Conservation (phyloP, 2,329 filamentous ascomycete genomes). For the Apiospora marii region DNA sequence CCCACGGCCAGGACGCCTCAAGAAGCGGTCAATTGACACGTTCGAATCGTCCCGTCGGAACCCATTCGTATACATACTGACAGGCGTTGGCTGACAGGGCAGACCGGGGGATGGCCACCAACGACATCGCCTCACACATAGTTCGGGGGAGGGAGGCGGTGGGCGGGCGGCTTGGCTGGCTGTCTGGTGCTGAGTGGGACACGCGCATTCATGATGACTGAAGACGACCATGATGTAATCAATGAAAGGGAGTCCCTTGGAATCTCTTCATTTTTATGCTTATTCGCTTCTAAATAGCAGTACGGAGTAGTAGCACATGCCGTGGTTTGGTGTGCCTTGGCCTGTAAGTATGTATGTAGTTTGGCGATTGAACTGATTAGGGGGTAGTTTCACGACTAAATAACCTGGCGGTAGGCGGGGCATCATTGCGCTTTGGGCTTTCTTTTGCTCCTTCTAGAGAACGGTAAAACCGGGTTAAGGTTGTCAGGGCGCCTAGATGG, state of each 20-base stretch:
- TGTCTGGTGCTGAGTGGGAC: slow-evolving; percentile 23
- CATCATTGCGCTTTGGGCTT: slow-evolving; percentile 17
- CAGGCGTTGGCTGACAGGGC: slow-evolving; percentile 14
- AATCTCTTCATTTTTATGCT: not conserved
- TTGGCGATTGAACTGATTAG: slow-evolving; percentile 11
- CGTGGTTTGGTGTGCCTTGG: not conserved
- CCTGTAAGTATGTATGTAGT: not conserved
- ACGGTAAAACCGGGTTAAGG: slow-evolving; percentile 16
- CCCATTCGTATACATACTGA: not conserved
- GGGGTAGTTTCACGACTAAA: slow-evolving; percentile 14
- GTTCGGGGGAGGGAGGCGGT: slow-evolving; percentile 1
- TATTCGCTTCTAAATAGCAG: not conserved
- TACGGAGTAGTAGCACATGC: slow-evolving; percentile 17
- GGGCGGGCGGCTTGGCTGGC: not conserved
- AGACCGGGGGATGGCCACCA: slow-evolving; percentile 8
- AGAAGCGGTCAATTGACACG: slow-evolving; percentile 12
- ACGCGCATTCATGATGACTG: slow-evolving; percentile 16
- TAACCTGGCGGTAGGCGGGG: slow-evolving; percentile 15
- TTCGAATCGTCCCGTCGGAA: not conserved
- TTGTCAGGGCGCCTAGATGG: slow-evolving; percentile 8
- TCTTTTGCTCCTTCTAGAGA: slow-evolving; percentile 12
- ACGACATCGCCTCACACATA: slow-evolving; percentile 15
- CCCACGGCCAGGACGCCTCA: not conserved
- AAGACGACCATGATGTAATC: slow-evolving; percentile 19
- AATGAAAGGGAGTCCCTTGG: slow-evolving; percentile 1